phyloP scores from a whole-genome alignment of 257 asterid species.

The Nicotiana tabacum region DNA sequence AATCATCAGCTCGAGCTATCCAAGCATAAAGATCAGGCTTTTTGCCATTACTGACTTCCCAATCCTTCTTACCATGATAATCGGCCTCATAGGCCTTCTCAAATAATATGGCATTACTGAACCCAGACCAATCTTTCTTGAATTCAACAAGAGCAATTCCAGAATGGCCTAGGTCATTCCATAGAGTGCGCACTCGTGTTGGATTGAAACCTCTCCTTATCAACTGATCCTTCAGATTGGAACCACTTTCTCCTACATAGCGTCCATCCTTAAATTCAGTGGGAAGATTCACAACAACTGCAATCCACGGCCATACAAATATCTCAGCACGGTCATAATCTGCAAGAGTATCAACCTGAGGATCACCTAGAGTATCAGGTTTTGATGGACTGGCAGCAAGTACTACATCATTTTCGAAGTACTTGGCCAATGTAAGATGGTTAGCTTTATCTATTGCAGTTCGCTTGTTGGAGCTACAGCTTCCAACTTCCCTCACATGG shows the following conservation, averaged over 20 bases:
- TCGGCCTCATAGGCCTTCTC: constrained; percentile 65
- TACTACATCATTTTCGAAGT: constrained; percentile 43
- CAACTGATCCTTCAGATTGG: constrained; percentile 60
- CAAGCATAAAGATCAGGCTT: constrained; percentile 62
- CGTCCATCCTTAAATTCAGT: constrained; percentile 51
- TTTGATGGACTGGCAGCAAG: constrained; percentile 39
- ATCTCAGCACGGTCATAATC: constrained; percentile 59
- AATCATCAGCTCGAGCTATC: constrained; percentile 92
- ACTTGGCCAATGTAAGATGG: constrained; percentile 65
- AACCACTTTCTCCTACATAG: constrained; percentile 74
- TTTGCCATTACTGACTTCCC: constrained; percentile 40
- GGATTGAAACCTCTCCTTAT: constrained; percentile 59
- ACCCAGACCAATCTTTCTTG: constrained; percentile 78
- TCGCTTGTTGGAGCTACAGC: constrained; percentile 49
- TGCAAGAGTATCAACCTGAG: constrained; percentile 33
- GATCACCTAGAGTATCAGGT: constrained; percentile 29
- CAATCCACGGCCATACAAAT: constrained; percentile 98
- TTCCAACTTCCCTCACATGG: constrained; percentile 58
- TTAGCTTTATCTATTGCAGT: constrained; percentile 49
- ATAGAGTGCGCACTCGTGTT: constrained; percentile 64
- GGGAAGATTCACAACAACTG: constrained; percentile 60
- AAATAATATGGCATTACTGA: constrained; percentile 63
- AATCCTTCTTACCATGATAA: constrained; percentile 66
- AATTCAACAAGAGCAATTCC: constrained; percentile 85
- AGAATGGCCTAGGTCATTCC: constrained; percentile 77